phyloP scores from a whole-genome alignment of 2,329 filamentous ascomycete genomes.

The Phyllachora maydis region DNA sequence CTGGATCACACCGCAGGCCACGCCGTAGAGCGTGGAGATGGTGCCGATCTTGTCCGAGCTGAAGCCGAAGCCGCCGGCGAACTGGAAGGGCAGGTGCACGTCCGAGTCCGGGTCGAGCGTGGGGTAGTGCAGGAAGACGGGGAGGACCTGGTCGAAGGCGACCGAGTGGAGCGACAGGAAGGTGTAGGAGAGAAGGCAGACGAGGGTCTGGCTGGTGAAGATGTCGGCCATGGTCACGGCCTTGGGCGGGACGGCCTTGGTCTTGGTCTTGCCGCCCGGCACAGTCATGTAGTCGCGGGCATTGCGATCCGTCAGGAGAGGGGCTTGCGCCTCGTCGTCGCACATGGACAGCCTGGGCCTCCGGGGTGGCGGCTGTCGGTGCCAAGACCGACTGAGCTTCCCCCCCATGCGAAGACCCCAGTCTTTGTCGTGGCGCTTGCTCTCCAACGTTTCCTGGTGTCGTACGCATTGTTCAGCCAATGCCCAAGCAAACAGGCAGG shows the following conservation, averaged over 20 bases:
- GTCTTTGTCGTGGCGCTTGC: constrained; percentile 46
- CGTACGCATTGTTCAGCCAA: no score
- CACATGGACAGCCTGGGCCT: constrained; percentile 21
- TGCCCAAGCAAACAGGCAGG: no score
- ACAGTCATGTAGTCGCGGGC: no score
- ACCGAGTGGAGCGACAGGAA: constrained; percentile 66
- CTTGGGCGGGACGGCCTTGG: constrained; percentile 9
- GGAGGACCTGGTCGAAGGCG: constrained; percentile 71
- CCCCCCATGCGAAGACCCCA: constrained; percentile 57
- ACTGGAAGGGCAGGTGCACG: constrained; percentile 54
- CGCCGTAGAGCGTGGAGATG: constrained; percentile 67
- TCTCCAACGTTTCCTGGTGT: constrained; percentile 71
- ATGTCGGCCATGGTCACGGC: constrained; percentile 6
- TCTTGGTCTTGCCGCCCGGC: constrained; percentile 7
- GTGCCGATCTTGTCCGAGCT: constrained; percentile 58
- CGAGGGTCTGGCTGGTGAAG: constrained; percentile 11
- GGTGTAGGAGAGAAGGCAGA: constrained; percentile 48
- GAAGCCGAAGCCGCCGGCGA: constrained; percentile 61
- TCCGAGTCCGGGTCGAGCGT: constrained; percentile 29
- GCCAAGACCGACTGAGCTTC: constrained; percentile 26
- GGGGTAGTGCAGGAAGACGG: constrained; percentile 73
- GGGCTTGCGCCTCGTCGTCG: constrained; percentile 33
- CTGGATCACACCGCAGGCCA: constrained; percentile 63
- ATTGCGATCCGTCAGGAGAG: constrained; percentile 31
- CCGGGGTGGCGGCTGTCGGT: constrained; percentile 4